Base-by-base conservation (phyloP, 371 early-diverging fungal species). In the Saksenaea oblongispora region DNA sequence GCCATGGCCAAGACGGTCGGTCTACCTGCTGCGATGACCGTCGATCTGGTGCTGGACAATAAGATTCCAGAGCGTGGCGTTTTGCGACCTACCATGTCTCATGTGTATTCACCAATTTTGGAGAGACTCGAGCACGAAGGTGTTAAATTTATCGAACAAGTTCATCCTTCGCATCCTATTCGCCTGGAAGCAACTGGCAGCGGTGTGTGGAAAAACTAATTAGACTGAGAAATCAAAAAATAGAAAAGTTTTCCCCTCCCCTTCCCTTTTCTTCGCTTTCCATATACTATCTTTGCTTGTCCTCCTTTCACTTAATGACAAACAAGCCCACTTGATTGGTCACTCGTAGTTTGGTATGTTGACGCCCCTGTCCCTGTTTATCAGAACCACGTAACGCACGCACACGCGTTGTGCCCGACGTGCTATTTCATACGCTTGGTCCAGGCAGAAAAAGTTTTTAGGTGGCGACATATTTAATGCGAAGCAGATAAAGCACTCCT, bases 1-100 rank as follows among this genome's bases (percentile, higher is more conserved):
- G 95, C 95, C 8, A 96, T 96, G 96, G 95, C 96, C 14, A 91
- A 89, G 63, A 93, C 94, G 0, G 96, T 96, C 14, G 95, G 94
- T 3, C 65, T 91, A 13, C 96, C 96, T 8, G 91, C 91, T 27
- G 96, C 94, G 1, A 92, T 96, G 80, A 91, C 90, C 0, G 83
- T 89, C n/a, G 90, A 95, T 58, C 80, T 95, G 79, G 64, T 96
- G 28, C 70, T 94, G 62, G 83, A 91, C 60, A 89, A 89, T 65
- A 75, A 66, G 62, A 75, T 85, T 28, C 78, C 72, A 22, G 87
- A 81, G 70, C 79, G 71, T 63, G 96, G 96, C 41, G 89, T 95
- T 0, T 69, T 89, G 47, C 86, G 91, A 31, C 96, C 96, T 9
- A 92, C 89, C 39, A 73, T 82, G 28, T 75, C 79, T 34, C 90